These are phyloP conservation scores for Colletotrichum melonis DNA, from an alignment of 2,329 filamentous ascomycete genomes.

Conservation along the genomic window DNA sequence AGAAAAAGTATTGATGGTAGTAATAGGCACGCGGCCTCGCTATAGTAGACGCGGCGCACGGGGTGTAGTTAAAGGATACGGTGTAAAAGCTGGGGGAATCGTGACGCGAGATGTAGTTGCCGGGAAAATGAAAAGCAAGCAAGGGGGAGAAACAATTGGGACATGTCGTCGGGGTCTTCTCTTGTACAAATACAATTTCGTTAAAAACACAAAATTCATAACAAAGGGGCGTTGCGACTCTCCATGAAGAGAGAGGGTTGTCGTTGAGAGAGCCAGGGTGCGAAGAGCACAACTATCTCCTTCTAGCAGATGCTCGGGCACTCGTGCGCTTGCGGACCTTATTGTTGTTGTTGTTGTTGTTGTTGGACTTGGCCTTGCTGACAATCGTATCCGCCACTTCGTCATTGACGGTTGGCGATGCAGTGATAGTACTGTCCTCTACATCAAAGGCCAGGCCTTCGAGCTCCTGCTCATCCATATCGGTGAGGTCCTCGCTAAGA, in stretches of 20 bases:
- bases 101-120: not conserved
- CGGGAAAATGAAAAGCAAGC: not conserved
- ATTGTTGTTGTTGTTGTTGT: slow-evolving; percentile 37
- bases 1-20: not conserved
- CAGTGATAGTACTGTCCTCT: slow-evolving; percentile 58
- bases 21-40: slow-evolving; percentile 2
- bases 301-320: slow-evolving; percentile 45
- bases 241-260: not conserved
- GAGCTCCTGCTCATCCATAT: slow-evolving; percentile 91
- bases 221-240: not conserved
- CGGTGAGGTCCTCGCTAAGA: slow-evolving; percentile 89
- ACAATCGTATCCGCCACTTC: slow-evolving; percentile 37
- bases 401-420: slow-evolving; percentile 43
- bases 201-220: slow-evolving; percentile 9
- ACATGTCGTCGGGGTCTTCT: not conserved
- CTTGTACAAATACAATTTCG: slow-evolving; percentile 33
- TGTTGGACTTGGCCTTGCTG: slow-evolving; percentile 43
- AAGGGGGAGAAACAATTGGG: not conserved
- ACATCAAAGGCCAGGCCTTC: slow-evolving; percentile 73
- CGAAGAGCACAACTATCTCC: slow-evolving; percentile 39
- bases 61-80: slow-evolving; percentile 23
- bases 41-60: slow-evolving; percentile 4
- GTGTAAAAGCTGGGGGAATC: not conserved
- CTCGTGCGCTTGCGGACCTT: slow-evolving; percentile 48
- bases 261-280: not conserved